Base-by-base conservation (phyloP, 2,329 filamentous ascomycete genomes). In the Phaeosphaeria sp. region DNA sequence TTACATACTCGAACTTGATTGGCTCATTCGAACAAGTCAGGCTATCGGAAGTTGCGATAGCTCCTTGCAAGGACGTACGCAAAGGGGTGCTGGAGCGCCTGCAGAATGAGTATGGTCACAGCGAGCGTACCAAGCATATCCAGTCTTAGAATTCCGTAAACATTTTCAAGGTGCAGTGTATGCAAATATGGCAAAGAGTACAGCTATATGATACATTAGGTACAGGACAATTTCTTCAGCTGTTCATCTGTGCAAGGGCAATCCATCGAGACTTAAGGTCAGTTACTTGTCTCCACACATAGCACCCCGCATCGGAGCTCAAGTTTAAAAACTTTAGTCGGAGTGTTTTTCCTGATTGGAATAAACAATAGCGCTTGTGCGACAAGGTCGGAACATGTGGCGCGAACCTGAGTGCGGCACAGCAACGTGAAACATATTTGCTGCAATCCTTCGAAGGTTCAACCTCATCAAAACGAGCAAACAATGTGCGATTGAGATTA, bases 341-440 rank as follows among this genome's bases (percentile, higher is more conserved):
- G 36, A 39, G 36, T 39, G 3, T 36, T 5, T 39, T 13, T 13
- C 15, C 36, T 44, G 18, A 44, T 21, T 22, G 18, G 8, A 21
- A 22, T 18, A n/a, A 15, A 6, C n/a, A 15, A 27, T 30, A 24
- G 49, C 49, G 49, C 49, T 21, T 15, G 27, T 7, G 20, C 17
- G 24, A 51, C n/a, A 2, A 45, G 4, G 13, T 33, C 22, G 51
- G 54, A 49, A 56, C 43, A 33, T 45, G 54, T 40, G 53, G 54
- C 51, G 33, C 45, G 11, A 45, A 47, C 27, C 7, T 50, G 48
- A 53, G 51, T 51, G 54, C 43, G 53, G 57, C 57, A 49, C 51
- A 52, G 57, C 39, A 54, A 49, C 27, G 15, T 43, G 51, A 49
- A 36, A 36, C 48, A 50, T n/a, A 17, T 30, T 24, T 17, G 22